Conservation (phyloP, 495 filamentous ascomycete species). For the Recurvomyces mirabilis region DNA sequence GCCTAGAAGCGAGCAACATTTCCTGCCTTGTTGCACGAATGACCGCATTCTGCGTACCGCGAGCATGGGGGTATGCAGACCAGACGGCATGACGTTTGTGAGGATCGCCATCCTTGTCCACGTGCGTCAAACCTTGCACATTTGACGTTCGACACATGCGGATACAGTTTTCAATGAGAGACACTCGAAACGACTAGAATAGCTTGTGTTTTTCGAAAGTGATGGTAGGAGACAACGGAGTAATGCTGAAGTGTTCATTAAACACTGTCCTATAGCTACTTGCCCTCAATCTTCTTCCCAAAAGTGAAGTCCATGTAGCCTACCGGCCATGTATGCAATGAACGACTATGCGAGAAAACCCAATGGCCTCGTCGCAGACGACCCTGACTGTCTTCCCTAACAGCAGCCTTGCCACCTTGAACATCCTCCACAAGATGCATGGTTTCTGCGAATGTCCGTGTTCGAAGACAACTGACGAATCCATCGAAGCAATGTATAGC, state of each 20-base stretch:
- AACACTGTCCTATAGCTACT: no score
- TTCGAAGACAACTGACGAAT: slow-evolving; percentile 50
- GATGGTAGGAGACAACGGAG: no score
- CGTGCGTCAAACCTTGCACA: no score
- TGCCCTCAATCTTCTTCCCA: no score
- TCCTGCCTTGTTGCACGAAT: slow-evolving; percentile 3
- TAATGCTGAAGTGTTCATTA: no score
- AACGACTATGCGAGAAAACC: slow-evolving; percentile 12
- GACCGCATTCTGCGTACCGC: slow-evolving; percentile 3
- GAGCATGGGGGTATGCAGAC: not conserved
- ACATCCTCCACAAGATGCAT: slow-evolving; percentile 37
- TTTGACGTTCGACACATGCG: not conserved
- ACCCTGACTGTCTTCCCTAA: not conserved
- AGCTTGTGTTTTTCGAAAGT: no score
- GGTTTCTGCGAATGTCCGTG: slow-evolving; percentile 53
- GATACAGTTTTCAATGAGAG: not conserved
- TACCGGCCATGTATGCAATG: slow-evolving; percentile 28
- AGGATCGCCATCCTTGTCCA: no score
- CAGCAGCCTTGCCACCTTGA: not conserved
- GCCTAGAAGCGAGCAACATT: no score
- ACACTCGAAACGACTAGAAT: no score
- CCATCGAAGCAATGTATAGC: slow-evolving; percentile 57
- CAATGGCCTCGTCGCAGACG: slow-evolving; percentile 9
- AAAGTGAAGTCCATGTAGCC: slow-evolving; percentile 23
- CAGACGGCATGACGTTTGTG: not conserved